Percentiles rank a stretch among this genome's conserved stretches.
phyloP scores from a whole-genome alignment of 768 basidiomycete genomes.

The Lentinus tigrinus region DNA sequence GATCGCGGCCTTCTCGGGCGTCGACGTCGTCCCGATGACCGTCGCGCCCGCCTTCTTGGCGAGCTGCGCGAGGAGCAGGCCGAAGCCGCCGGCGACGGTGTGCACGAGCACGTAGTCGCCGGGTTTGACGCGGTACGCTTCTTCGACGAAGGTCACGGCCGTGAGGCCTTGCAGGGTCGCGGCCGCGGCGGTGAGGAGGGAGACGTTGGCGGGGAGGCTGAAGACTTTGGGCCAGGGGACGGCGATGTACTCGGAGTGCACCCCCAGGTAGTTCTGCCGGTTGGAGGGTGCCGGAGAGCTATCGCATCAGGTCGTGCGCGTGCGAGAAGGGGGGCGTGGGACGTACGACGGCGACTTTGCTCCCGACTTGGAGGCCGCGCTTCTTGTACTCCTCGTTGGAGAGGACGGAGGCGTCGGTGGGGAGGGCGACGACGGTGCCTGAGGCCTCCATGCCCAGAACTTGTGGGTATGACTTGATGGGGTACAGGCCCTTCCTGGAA shows the following conservation, averaged over 20 bases:
- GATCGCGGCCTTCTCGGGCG: conserved; percentile 75
- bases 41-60: conserved; percentile 75
- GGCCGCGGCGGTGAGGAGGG: conserved; percentile 65
- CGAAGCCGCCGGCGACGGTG: conserved; percentile 91
- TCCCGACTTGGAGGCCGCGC: conserved; percentile 66
- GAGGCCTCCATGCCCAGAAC: conserved; percentile 77
- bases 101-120: conserved; percentile 83
- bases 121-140: conserved; percentile 81
- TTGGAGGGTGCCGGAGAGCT: neutral
- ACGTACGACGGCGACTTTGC: conserved; percentile 64
- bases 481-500: conserved; percentile 62
- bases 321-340: neutral
- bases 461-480: conserved; percentile 54
- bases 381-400: conserved; percentile 62
- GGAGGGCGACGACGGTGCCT: conserved; percentile 74
- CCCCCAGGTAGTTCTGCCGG: conserved; percentile 30
- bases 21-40: conserved; percentile 93
- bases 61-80: conserved; percentile 64
- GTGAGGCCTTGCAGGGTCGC: conserved; percentile 76
- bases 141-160: conserved; percentile 71
- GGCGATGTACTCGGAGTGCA: conserved; percentile 73
- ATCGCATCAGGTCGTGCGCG: neutral
- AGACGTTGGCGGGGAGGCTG: conserved; percentile 62
- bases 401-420: conserved; percentile 61
- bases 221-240: conserved; percentile 60